phyloP scores from a whole-genome alignment of 1,284 basidiomycete species.

The Moesziomyces antarcticus region DNA sequence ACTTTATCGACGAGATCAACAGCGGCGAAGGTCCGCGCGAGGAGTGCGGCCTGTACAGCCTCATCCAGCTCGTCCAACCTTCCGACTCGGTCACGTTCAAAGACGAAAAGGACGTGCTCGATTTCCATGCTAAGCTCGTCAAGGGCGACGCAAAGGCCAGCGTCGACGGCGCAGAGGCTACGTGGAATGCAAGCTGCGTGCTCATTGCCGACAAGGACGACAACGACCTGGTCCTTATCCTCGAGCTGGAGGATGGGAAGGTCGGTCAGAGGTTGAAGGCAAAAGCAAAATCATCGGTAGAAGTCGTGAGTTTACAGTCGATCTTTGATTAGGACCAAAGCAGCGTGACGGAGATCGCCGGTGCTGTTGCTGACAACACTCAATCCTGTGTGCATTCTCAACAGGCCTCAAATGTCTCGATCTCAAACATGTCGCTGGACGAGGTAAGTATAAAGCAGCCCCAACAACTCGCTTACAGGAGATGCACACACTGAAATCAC shows the following conservation, averaged over 20 bases:
- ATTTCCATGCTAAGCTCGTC: constrained; percentile 26
- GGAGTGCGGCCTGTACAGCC: constrained; percentile 48
- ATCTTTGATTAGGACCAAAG: not conserved
- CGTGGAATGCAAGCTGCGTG: constrained; percentile 34
- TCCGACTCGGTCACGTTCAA: constrained; percentile 4
- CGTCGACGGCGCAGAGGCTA: constrained; percentile 16
- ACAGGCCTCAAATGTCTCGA: constrained; percentile 47
- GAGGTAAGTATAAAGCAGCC: constrained; percentile 22
- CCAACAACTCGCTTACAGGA: not conserved
- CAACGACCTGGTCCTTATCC: constrained; percentile 19
- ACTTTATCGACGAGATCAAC: constrained; percentile 56
- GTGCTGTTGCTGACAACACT: too few species aligned
- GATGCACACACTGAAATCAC: too few species aligned
- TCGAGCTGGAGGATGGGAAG: constrained; percentile 22
- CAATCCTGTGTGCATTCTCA: not conserved
- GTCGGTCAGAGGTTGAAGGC: constrained; percentile 26
- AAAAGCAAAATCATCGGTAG: constrained; percentile 35
- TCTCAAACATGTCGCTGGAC: constrained; percentile 48
- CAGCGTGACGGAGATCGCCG: too few species aligned
- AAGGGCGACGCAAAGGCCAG: constrained; percentile 17
- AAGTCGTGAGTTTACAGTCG: constrained; percentile 24
- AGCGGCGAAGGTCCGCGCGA: constrained; percentile 52
- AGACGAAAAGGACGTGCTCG: constrained; percentile 24
- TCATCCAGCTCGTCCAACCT: constrained; percentile 39
- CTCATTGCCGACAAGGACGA: constrained; percentile 33